Evolutionary conservation across 2,329 filamentous ascomycete species (phyloP).

Genomic region (Ciborinia camelliae): DNA sequence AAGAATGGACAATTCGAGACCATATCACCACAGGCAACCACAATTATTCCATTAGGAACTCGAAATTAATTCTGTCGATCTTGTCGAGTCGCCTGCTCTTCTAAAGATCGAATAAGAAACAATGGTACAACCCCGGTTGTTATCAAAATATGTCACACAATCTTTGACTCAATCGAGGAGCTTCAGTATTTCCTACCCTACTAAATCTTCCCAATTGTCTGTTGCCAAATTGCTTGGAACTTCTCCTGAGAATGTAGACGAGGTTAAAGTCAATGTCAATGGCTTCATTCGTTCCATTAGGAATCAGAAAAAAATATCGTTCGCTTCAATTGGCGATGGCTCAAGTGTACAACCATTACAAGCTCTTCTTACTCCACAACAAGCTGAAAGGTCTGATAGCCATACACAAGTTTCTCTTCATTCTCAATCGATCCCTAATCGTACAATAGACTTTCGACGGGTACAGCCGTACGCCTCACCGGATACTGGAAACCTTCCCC

Average conservation of each 20-base stretch:
- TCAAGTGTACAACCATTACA: conserved; percentile 77
- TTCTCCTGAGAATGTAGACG: conserved; percentile 44
- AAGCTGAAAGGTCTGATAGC: conserved; percentile 27
- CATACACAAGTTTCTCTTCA: conserved; percentile 4
- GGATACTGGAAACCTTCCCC: conserved; percentile 74
- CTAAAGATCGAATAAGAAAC: conserved; percentile 8
- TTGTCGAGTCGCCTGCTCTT: neutral
- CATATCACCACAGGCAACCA: conserved; percentile 7
- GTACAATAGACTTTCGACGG: conserved; percentile 67
- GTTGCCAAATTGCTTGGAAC: conserved; percentile 56
- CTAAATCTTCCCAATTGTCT: conserved; percentile 33
- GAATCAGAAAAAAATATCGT: conserved; percentile 79
- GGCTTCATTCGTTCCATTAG: conserved; percentile 83
- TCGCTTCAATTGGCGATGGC: conserved; percentile 84
- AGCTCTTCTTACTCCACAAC: conserved; percentile 35
- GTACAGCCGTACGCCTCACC: conserved; percentile 71
- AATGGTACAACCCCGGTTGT: conserved; percentile 14
- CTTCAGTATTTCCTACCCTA: conserved; percentile 5
- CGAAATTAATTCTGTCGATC: conserved; percentile 1
- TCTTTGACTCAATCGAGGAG: neutral
- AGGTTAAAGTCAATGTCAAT: conserved; percentile 61
- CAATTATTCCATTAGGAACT: neutral
- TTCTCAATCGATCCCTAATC: conserved; percentile 13
- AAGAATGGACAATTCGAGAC: neutral
- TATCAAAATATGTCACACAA: conserved; percentile 8